Conservation (phyloP, 2,329 filamentous ascomycete species). For the Ophiocordyceps camponoti-rufipedis region DNA sequence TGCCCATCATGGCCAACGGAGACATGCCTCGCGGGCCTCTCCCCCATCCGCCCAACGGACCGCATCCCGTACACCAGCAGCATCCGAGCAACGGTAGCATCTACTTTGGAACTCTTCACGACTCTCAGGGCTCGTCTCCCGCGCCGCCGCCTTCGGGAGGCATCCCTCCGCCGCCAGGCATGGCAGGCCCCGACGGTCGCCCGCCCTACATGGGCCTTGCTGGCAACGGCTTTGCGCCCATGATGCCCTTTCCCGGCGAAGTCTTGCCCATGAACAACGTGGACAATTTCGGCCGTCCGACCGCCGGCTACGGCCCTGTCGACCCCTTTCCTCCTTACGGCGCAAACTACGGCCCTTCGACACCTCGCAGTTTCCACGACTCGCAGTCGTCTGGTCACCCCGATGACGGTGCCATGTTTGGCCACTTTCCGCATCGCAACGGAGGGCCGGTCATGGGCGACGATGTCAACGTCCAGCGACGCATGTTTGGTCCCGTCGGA, state of each 20-base stretch:
- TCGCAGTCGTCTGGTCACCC: constrained; percentile 36
- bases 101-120: constrained; percentile 35
- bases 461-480: constrained; percentile 12
- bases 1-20: constrained; percentile 13
- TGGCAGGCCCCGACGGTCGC: constrained; percentile 15
- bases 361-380: constrained; percentile 42
- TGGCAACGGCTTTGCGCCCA: constrained; percentile 18
- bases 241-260: constrained; percentile 17
- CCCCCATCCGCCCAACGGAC: constrained; percentile 15
- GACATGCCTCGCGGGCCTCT: constrained; percentile 14
- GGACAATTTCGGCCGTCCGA: constrained; percentile 19
- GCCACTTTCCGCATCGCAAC: constrained; percentile 22
- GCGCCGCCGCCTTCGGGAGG: constrained; percentile 28
- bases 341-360: constrained; percentile 31
- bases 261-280: constrained; percentile 16
- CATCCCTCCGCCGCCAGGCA: constrained; percentile 30
- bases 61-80: constrained; percentile 25
- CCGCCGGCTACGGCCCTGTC: constrained; percentile 15
- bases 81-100: constrained; percentile 37
- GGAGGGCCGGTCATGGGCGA: constrained; percentile 12
- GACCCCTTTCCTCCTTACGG: constrained; percentile 16
- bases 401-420: constrained; percentile 23
- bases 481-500: constrained; percentile 12
- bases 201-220: constrained; percentile 14
- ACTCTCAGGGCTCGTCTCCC: constrained; percentile 40